phyloP scores from a whole-genome alignment of 495 filamentous ascomycete genomes.

The Neurospora hispaniola region DNA sequence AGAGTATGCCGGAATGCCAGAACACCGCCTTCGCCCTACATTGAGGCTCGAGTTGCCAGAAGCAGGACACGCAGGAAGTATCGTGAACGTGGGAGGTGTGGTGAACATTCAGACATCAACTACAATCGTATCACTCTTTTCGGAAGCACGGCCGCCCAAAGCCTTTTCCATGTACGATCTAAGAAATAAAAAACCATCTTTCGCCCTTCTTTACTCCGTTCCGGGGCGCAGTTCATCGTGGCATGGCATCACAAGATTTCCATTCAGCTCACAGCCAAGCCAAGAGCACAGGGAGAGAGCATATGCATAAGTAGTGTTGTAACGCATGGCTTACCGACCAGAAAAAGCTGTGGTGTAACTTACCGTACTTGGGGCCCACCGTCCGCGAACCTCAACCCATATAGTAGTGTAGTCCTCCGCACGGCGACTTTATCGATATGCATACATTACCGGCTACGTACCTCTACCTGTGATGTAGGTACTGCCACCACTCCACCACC shows the following conservation, averaged over 20 bases:
- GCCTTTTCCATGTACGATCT: too few relatives aligned
- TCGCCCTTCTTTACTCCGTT: background rate
- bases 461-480: background rate
- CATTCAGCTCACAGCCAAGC: background rate
- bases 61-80: background rate
- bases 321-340: background rate
- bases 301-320: background rate
- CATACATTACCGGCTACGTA: background rate
- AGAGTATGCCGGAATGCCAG: background rate
- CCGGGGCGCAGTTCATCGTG: background rate
- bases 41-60: background rate
- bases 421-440: background rate
- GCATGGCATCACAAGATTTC: background rate
- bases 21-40: background rate
- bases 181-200: background rate
- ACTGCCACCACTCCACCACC: slow-evolving; percentile 48
- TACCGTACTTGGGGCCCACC: background rate
- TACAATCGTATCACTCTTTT: background rate
- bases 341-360: background rate
- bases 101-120: background rate
- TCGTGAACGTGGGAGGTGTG: background rate
- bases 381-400: background rate
- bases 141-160: background rate
- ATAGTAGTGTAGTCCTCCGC: background rate
- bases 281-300: background rate